Percentiles rank a stretch among this genome's conserved stretches.
Evolutionary conservation across 352 stramenopile species (phyloP).

Genomic region (Blastocystis hominis): DNA sequence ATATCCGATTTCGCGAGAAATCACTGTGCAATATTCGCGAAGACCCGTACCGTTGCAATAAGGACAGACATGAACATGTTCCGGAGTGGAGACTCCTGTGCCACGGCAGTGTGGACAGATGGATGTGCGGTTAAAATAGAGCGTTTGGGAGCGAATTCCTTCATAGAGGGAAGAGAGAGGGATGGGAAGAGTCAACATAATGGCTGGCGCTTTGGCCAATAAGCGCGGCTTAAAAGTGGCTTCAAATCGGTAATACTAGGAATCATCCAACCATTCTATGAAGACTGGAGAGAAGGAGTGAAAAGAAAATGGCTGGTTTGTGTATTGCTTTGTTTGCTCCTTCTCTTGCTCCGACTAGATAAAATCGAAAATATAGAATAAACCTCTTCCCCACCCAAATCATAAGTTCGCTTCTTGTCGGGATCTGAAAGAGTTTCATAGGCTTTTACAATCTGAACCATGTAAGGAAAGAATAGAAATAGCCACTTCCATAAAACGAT

Average conservation of each 20-base stretch:
- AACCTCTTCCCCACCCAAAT: neutral
- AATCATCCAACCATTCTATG: neutral
- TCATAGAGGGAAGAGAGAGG: neutral
- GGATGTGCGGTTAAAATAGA: slow-evolving; percentile 21
- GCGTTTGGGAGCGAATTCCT: neutral
- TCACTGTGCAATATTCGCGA: neutral
- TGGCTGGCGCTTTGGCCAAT: neutral
- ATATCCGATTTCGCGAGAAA: neutral
- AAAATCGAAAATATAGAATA: neutral
- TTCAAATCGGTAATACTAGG: slow-evolving; percentile 25
- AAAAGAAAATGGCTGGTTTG: slow-evolving; percentile 31
- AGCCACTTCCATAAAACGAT: slow-evolving; percentile 36
- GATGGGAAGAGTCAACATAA: neutral
- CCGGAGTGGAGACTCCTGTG: neutral
- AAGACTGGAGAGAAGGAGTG: neutral
- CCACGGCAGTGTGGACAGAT: neutral
- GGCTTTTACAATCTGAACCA: slow-evolving; percentile 35
- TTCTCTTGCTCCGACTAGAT: neutral
- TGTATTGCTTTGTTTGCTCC: neutral
- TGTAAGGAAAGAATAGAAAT: neutral
- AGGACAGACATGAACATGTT: neutral
- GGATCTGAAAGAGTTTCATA: slow-evolving; percentile 47
- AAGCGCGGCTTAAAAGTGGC: neutral
- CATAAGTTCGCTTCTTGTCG: neutral
- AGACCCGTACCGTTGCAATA: slow-evolving; percentile 42